These are phyloP conservation scores for Pythium graminicola DNA, from an alignment of 352 stramenopile species.

Conservation along the genomic window DNA sequence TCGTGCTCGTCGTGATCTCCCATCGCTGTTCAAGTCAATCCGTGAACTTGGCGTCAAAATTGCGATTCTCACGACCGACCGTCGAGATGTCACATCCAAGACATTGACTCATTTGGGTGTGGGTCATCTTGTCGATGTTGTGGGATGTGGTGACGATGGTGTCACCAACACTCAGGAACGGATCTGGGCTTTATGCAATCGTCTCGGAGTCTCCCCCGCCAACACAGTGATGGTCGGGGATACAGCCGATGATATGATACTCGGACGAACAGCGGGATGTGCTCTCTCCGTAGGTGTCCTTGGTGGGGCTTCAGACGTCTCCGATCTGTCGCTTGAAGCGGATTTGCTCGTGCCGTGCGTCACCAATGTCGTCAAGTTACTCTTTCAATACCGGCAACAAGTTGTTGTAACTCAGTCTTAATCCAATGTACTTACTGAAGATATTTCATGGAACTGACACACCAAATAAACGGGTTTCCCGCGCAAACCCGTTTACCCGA, in stretches of 20 bases:
- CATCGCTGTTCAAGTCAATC: slow-evolving; percentile 27
- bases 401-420: too few species aligned
- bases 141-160: slow-evolving; percentile 45
- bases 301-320: slow-evolving; percentile 32
- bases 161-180: slow-evolving; percentile 28
- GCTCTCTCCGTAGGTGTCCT: slow-evolving; percentile 38
- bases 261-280: slow-evolving; percentile 29
- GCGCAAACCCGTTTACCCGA: slow-evolving; percentile 5
- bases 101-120: slow-evolving; percentile 32
- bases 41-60: slow-evolving; percentile 38
- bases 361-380: slow-evolving; percentile 36
- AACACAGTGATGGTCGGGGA: slow-evolving; percentile 37
- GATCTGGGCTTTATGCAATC: slow-evolving; percentile 36
- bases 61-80: slow-evolving; percentile 42
- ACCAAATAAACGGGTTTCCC: background rate
- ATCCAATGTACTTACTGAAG: slow-evolving; percentile 8
- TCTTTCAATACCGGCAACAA: slow-evolving; percentile 34
- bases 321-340: slow-evolving; percentile 36
- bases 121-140: slow-evolving; percentile 29
- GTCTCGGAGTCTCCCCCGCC: too few species aligned
- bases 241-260: slow-evolving; percentile 38
- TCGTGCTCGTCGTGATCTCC: slow-evolving; percentile 26
- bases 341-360: slow-evolving; percentile 44
- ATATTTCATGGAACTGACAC: background rate
- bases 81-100: slow-evolving; percentile 27